Base-by-base conservation (phyloP, 306 rosid genomes). In the Mimosa pudica region DNA sequence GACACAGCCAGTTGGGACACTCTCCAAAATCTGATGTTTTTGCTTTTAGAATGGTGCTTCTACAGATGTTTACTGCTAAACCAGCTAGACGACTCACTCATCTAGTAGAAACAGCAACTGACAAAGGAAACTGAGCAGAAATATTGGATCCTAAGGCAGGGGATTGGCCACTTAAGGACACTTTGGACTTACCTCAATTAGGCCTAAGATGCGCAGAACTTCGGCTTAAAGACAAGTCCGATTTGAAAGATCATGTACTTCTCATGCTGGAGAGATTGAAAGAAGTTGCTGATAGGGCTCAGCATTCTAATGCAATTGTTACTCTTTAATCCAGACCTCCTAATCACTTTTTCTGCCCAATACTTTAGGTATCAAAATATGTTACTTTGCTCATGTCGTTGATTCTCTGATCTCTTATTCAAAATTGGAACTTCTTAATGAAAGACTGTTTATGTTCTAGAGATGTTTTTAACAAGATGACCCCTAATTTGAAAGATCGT, bases 301-400 rank as follows among this genome's bases (percentile, higher is more conserved):
- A 71, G 7, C 66, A 10, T 54, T 90, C 86, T 10, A 70, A 85
- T 79, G 66, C 87, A 66, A 47, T 12, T 60, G 80, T 84, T 68
- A 45, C 51, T 47, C 71, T 85, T 61, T 87, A 82, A 49, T 73
- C 89, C 68, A 82, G 86, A 54, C 88, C 91, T 77, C 97, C 99
- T 77, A 93, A 82, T 82, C 99, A 93, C 87, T 96, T 93, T 68
- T 85, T 91, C 75, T 93, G 99, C 81, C 98, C 98, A 79, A 93
- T 96, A 82, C 92, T 90, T 67, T 88, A 90, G 97, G 99, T 93
- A 87, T 52, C 71, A 30, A 38, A 52, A 65, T 63, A 55, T 84
- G 79, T 55, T 55, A 54, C 76, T 52, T 14, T 58, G 60, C 38
- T 2, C 78, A 69, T 8, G 20, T 24, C 3, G 33, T 44, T 77